Conservation (phyloP, 169 alveolate genomes). For the Eimeria sp. region DNA sequence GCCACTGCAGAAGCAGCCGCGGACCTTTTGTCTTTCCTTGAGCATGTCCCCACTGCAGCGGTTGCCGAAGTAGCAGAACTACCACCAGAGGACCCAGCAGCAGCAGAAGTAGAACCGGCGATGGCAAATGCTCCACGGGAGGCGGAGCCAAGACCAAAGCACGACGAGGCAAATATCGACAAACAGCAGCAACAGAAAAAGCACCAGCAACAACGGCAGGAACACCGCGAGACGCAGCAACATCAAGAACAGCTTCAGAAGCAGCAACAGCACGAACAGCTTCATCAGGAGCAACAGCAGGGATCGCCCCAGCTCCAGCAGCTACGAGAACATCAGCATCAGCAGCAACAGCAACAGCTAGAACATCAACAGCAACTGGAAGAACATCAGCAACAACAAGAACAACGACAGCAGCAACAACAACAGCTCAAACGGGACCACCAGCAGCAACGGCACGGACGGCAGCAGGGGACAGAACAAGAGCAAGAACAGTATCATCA, state of each 20-base stretch:
- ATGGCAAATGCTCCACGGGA: background rate
- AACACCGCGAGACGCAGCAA: background rate
- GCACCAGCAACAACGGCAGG: background rate
- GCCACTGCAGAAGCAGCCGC: conserved; percentile 5
- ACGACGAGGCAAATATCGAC: too few species aligned
- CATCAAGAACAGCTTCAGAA: background rate
- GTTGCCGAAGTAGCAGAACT: background rate
- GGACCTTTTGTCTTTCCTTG: background rate
- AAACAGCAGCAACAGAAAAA: background rate
- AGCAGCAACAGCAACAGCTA: background rate
- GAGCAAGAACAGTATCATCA: background rate
- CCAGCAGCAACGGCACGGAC: background rate
- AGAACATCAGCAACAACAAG: background rate
- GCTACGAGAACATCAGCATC: background rate
- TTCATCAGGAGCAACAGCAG: conserved; percentile 7
- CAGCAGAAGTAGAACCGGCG: background rate
- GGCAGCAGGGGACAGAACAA: background rate
- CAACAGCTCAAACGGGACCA: background rate
- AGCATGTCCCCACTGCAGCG: background rate
- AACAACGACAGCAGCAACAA: background rate
- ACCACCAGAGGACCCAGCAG: background rate
- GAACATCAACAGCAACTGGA: background rate
- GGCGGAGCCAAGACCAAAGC: background rate
- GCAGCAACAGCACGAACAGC: background rate
- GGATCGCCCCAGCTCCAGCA: background rate